Evolutionary conservation across 352 stramenopile species (phyloP), one percentile per base, ranked within the genome.

Genomic region (Phytophthora megakarya): DNA sequence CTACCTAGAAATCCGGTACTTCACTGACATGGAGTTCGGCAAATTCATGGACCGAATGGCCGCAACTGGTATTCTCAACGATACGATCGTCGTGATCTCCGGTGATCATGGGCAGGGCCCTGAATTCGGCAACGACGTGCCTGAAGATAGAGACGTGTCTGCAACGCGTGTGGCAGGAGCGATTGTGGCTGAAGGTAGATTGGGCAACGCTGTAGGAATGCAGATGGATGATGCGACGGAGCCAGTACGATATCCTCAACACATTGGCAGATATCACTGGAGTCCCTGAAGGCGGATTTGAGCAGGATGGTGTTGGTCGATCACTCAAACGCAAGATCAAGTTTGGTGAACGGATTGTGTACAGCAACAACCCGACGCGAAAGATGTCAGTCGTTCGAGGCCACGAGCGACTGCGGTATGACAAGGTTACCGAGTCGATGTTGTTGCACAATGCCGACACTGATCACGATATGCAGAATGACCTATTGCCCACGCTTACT

Each of bases 41-140:
- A 76, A 75, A 16, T 87, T 89, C 35, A 64, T 89, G 39, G 75
- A 87, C 26, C 67, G 66, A 13, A 83, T 89, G 77, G 26, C 74
- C 3, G 38, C 11, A 7, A 39, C 71, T 3, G 76, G 79, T 3
- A 50, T 86, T 25, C 55, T 88, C 15, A 77, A 86, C 51, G 70
- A 86, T 43, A 86, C 73, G 18, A 78, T 88, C 58, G 67, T 88
- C 10, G 46, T 88, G 7, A 71, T 88, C 38, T 66, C 75, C 13
- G 79, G 79, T 3, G 76, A 86, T 44, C 75, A 88, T 60, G 76
- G 79, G 0, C 67, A 84, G 9, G 77, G 46, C 10, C 75, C 80
- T 1, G 76, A 83, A 52, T 70, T 69, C 16, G 74, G 72, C 1
- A 59, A 68, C 1, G 28, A 60, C 12, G 43, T 56, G 1, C 68